These are phyloP conservation scores for Daldinia bambusicola DNA, from an alignment of 495 filamentous ascomycete species.

Conservation along the genomic window DNA sequence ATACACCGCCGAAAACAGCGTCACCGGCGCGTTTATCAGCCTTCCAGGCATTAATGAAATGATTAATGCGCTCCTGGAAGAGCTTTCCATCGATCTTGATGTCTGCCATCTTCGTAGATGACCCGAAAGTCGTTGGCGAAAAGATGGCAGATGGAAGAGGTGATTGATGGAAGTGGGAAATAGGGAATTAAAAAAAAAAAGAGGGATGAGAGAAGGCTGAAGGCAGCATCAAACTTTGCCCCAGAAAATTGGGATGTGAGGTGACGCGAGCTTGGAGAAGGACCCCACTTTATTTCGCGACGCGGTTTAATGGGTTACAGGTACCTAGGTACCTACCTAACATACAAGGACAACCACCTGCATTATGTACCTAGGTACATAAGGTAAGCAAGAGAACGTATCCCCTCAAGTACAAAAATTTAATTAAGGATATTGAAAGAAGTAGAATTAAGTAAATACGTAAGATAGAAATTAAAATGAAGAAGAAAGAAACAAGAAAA, in stretches of 20 bases:
- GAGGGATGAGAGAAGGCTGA: slow-evolving; percentile 35
- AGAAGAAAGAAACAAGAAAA: too few relatives aligned
- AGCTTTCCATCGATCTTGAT: slow-evolving; percentile 90
- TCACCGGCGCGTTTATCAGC: slow-evolving; percentile 86
- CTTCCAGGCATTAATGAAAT: slow-evolving; percentile 92
- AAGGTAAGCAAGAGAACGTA: too few relatives aligned
- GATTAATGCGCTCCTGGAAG: slow-evolving; percentile 91
- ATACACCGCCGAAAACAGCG: slow-evolving; percentile 82
- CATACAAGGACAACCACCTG: too few relatives aligned
- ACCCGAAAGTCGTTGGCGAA: slow-evolving; percentile 35
- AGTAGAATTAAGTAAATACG: too few relatives aligned
- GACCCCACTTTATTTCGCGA: slow-evolving; percentile 41
- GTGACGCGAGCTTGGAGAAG: slow-evolving; percentile 37
- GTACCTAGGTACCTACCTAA: background rate
- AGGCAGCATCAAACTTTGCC: slow-evolving; percentile 21
- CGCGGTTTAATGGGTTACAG: slow-evolving; percentile 38
- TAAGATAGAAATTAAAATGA: too few relatives aligned
- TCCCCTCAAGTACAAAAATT: too few relatives aligned
- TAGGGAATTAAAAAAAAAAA: slow-evolving; percentile 35
- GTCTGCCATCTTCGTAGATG: slow-evolving; percentile 62
- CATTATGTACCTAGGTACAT: too few relatives aligned
- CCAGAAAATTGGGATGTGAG: slow-evolving; percentile 32
- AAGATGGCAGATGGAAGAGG: slow-evolving; percentile 32
- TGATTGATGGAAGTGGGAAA: slow-evolving; percentile 23
- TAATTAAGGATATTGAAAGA: too few relatives aligned